Percentiles rank a stretch among this genome's conserved stretches.
Conservation (phyloP, 1,284 basidiomycete species). For the Trametes hirsuta region DNA sequence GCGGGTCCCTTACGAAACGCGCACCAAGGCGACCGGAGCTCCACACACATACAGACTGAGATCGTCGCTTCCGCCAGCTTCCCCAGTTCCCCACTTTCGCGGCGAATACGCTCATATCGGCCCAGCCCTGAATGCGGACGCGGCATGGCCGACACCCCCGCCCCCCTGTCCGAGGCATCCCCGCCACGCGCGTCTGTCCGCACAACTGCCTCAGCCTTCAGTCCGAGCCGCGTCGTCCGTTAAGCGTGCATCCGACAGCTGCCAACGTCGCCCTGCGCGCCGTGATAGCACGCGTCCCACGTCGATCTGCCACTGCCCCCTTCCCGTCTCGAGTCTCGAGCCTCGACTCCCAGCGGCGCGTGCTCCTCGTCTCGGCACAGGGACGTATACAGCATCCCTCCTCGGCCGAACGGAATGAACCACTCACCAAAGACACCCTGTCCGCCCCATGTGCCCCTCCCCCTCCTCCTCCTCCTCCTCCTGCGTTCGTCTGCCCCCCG, state of each 20-base stretch:
- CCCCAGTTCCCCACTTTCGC: neutral
- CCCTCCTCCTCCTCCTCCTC: neutral
- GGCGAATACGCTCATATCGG: conserved; percentile 1
- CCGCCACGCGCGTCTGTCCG: neutral
- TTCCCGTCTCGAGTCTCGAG: too few species aligned
- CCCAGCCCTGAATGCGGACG: neutral
- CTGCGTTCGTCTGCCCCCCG: neutral
- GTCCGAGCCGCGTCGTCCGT: neutral
- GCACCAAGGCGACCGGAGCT: conserved; percentile 18
- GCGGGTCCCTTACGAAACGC: conserved; percentile 1
- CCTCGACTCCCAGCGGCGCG: too few species aligned
- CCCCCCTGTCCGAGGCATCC: neutral
- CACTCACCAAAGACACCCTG: conserved; percentile 45
- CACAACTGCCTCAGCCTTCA: neutral
- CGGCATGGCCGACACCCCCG: neutral
- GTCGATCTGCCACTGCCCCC: neutral
- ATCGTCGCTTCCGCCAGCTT: too few species aligned
- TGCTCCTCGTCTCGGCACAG: too few species aligned
- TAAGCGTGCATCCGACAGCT: conserved; percentile 2
- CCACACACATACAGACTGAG: neutral
- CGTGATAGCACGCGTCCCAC: conserved; percentile 1
- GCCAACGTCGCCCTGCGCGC: neutral
- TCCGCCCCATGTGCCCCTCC: conserved; percentile 23
- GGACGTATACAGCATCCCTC: neutral
- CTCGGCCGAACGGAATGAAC: neutral